Conservation (phyloP, 306 rosid genomes). For the Gillenia trifoliata region DNA sequence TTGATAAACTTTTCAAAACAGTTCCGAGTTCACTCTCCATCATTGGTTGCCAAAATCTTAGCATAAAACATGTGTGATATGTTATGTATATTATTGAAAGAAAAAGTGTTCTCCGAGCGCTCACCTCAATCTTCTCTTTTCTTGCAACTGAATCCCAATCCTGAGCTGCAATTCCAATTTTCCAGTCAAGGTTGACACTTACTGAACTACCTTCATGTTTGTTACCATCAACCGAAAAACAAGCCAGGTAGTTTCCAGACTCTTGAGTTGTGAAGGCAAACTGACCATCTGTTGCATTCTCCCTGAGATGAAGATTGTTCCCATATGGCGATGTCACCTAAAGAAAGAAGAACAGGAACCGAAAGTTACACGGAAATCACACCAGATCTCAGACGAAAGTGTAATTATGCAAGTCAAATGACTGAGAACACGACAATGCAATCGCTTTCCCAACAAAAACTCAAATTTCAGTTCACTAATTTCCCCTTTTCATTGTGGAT, state of each 20-base stretch:
- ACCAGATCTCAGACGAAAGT: not conserved
- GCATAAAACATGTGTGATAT: too few relatives aligned
- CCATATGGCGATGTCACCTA: slow-evolving; percentile 95
- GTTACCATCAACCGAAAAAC: slow-evolving; percentile 64
- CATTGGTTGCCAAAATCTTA: not conserved
- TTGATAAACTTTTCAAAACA: not conserved
- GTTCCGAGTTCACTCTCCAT: not conserved
- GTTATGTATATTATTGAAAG: not conserved
- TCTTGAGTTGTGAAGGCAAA: slow-evolving; percentile 88
- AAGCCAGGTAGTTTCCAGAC: slow-evolving; percentile 81
- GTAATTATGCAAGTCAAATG: not conserved
- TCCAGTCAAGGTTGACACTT: slow-evolving; percentile 88
- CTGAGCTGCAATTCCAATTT: slow-evolving; percentile 87
- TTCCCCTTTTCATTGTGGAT: not conserved
- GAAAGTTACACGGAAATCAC: slow-evolving; percentile 4
- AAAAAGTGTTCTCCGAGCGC: not conserved
- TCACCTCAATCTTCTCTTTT: slow-evolving; percentile 90
- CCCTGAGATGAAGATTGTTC: slow-evolving; percentile 55
- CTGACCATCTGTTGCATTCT: slow-evolving; percentile 71
- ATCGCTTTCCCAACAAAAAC: not conserved
- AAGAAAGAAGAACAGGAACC: not conserved
- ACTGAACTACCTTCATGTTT: slow-evolving; percentile 26
- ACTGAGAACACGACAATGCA: not conserved
- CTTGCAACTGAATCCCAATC: slow-evolving; percentile 98
- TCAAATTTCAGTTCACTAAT: not conserved